Conservation (phyloP, 2,329 filamentous ascomycete species). For the Hypoxylon sp. region DNA sequence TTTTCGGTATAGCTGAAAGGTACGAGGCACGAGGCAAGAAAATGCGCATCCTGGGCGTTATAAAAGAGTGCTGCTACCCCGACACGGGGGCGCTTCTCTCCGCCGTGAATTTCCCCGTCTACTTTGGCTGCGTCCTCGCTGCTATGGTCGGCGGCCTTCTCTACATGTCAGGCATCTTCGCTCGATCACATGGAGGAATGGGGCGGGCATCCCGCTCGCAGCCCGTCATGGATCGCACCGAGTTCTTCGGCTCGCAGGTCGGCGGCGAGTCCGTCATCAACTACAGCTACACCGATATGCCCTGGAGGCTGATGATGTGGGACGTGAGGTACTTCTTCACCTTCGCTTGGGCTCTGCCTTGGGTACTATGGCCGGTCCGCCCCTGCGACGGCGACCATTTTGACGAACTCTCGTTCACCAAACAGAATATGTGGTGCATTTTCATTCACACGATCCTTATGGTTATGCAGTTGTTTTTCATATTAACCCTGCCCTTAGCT, state of each 20-base stretch:
- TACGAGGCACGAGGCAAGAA: slow-evolving; percentile 18
- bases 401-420: slow-evolving; percentile 75
- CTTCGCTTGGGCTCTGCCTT: slow-evolving; percentile 70
- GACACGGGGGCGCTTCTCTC: slow-evolving; percentile 23
- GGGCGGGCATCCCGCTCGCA: slow-evolving; percentile 11
- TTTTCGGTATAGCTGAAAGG: slow-evolving; percentile 29
- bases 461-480: slow-evolving; percentile 71
- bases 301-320: slow-evolving; percentile 65
- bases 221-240: slow-evolving; percentile 55
- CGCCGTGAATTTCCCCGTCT: slow-evolving; percentile 29
- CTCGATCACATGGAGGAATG: slow-evolving; percentile 26
- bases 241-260: slow-evolving; percentile 72
- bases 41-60: slow-evolving; percentile 33
- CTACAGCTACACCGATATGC: slow-evolving; percentile 72
- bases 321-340: slow-evolving; percentile 70
- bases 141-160: slow-evolving; percentile 39
- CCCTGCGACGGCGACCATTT: slow-evolving; percentile 67
- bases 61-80: slow-evolving; percentile 36
- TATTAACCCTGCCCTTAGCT: slow-evolving; percentile 69
- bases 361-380: slow-evolving; percentile 71
- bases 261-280: slow-evolving; percentile 71
- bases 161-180: slow-evolving; percentile 32
- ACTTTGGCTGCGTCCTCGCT: slow-evolving; percentile 28
- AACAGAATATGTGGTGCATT: slow-evolving; percentile 70
- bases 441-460: slow-evolving; percentile 71